A percentile compares a stretch with the other conserved stretches of the same genome.
Conservation (phyloP, 164 flowering plant genomes). For the Vitis amurensis region DNA sequence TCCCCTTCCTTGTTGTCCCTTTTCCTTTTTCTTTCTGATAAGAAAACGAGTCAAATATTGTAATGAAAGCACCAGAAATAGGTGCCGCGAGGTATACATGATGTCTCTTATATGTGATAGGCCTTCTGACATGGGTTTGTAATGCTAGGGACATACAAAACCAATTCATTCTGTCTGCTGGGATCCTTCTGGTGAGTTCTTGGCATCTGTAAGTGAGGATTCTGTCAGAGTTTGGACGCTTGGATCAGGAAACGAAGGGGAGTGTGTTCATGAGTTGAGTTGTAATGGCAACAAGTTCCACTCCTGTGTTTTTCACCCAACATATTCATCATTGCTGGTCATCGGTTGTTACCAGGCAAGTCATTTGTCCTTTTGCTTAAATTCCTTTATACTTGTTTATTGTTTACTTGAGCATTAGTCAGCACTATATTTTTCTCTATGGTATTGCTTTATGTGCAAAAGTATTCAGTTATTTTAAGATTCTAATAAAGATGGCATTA, state of each 20-base stretch:
- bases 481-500: too few relatives aligned
- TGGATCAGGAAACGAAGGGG: slow-evolving; percentile 60
- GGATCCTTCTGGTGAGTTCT: slow-evolving; percentile 61
- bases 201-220: slow-evolving; percentile 86
- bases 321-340: slow-evolving; percentile 55
- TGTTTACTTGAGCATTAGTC: not conserved
- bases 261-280: slow-evolving; percentile 56
- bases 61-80: too few relatives aligned
- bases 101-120: not conserved
- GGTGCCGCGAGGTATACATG: too few relatives aligned
- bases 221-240: slow-evolving; percentile 62
- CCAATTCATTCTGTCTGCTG: slow-evolving; percentile 67
- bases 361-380: not conserved
- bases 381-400: not conserved
- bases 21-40: too few relatives aligned
- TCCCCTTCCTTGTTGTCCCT: too few relatives aligned
- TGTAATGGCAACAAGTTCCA: slow-evolving; percentile 71
- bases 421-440: too few relatives aligned
- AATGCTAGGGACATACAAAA: slow-evolving; percentile 63
- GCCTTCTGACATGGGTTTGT: not conserved
- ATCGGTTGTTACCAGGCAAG: slow-evolving; percentile 76
- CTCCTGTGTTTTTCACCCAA: slow-evolving; percentile 76
- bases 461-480: too few relatives aligned
- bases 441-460: too few relatives aligned
- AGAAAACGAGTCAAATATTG: too few relatives aligned